Base-by-base conservation (phyloP, 306 rosid species). In the Trifolium fragiferum region DNA sequence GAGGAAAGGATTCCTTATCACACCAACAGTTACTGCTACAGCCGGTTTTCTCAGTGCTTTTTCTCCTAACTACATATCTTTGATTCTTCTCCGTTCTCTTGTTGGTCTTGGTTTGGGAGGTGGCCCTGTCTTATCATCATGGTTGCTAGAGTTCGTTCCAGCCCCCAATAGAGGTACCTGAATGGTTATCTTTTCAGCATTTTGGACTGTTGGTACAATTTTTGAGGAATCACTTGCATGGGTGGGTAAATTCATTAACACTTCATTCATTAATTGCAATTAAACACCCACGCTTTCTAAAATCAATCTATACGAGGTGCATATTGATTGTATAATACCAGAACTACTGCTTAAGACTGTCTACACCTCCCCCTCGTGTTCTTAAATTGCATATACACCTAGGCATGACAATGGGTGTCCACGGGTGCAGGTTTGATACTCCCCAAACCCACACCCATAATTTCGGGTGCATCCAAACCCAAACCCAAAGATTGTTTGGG, bases 61-160 rank as follows among this genome's bases (percentile, higher is more conserved):
- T 76, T 80, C 99, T 68, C 99, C 97, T 71, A 92, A 85, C 70
- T 94, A 86, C 62, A 18, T 35, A 19, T 72, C 72, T 2, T 76
- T 92, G 87, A 51, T 94, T 15, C 44, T 77, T 72, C 80, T 92
- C 49, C 99, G 97, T 64, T 88, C 84, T 72, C 71, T 94, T 54
- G 99, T 94, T 59, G 99, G 99, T 62, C 18, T 94, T 85, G 99
- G 99, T 70, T 79, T 94, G 95, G 99, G 99, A 68, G 99, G 99
- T 62, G 96, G 93, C 69, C 98, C 91, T 55, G 98, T 91, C 23
- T 90, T 90, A 65, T 85, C 91, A 32, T 91, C 97, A 40, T 91
- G 95, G 97, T 91, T 91, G 84, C 84, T 94, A 54, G 97, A 94
- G 87, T 91, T 91, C 83, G 95, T 94, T 84, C 96, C 97, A 46